phyloP scores from a whole-genome alignment of 768 basidiomycete species.

The Suillus spraguei region DNA sequence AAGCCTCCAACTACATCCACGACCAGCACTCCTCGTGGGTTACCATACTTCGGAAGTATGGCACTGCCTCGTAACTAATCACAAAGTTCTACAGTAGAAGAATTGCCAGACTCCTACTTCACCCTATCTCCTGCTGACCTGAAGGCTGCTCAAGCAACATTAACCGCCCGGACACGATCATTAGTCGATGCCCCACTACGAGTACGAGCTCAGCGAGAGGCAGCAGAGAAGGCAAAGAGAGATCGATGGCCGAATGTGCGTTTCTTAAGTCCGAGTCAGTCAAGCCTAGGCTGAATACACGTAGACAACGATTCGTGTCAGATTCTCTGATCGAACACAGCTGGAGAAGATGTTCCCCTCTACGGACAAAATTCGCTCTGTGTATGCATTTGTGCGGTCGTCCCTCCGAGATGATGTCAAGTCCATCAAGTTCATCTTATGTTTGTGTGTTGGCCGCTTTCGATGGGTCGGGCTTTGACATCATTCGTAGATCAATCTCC shows the following conservation, averaged over 20 bases:
- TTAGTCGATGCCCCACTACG: conserved; percentile 73
- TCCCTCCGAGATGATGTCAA: conserved; percentile 75
- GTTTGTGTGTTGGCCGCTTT: conserved; percentile 46
- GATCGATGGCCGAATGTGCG: conserved; percentile 75
- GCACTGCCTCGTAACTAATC: conserved; percentile 12
- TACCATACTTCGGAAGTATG: conserved; percentile 5
- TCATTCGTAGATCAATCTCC: conserved; percentile 67
- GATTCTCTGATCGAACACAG: conserved; percentile 79
- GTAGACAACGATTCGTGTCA: conserved; percentile 81
- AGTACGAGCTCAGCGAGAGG: conserved; percentile 64
- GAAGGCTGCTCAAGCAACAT: conserved; percentile 62
- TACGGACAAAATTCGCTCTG: conserved; percentile 73
- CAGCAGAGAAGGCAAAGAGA: conserved; percentile 56
- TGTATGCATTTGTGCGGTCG: conserved; percentile 83
- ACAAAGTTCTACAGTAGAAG: conserved; percentile 34
- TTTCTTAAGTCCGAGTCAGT: neutral
- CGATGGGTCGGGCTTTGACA: conserved; percentile 2
- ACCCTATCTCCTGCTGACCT: conserved; percentile 72
- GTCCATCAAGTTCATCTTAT: conserved; percentile 81
- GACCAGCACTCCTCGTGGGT: conserved; percentile 37
- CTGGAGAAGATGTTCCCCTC: conserved; percentile 82
- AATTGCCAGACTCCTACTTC: conserved; percentile 75
- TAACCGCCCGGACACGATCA: conserved; percentile 61
- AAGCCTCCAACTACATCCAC: conserved; percentile 41
- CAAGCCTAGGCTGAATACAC: conserved; percentile 17